Evolutionary conservation across 352 stramenopile genomes (phyloP).

Genomic region (Phytophthora melonis): DNA sequence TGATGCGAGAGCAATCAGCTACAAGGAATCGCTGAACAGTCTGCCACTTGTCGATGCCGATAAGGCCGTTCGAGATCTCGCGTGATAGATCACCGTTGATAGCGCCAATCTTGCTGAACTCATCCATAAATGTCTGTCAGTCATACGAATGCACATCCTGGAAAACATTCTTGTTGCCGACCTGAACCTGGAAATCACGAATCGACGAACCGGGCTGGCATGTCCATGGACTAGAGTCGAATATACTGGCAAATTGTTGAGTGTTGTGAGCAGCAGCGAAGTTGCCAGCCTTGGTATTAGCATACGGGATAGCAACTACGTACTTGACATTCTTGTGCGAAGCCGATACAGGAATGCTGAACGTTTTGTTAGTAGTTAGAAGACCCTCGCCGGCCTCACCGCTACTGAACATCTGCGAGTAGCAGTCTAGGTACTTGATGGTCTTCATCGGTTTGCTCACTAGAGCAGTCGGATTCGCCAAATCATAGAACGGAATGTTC

Average conservation of each 20-base stretch:
- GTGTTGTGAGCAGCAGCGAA: neutral
- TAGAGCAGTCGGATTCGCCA: slow-evolving; percentile 26
- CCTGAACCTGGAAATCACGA: slow-evolving; percentile 10
- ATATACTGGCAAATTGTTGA: too few species aligned
- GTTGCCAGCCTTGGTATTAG: neutral
- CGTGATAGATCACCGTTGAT: too few species aligned
- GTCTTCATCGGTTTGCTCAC: slow-evolving; percentile 40
- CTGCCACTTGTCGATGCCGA: slow-evolving; percentile 10
- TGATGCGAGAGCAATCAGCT: neutral
- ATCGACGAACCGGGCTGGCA: too few species aligned
- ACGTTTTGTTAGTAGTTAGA: slow-evolving; percentile 2
- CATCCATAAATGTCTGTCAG: slow-evolving; percentile 3
- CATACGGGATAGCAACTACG: neutral
- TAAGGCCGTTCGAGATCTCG: too few species aligned
- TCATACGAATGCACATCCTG: slow-evolving; percentile 26
- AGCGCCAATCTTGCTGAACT: too few species aligned
- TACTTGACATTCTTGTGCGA: slow-evolving; percentile 4
- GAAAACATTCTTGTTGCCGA: slow-evolving; percentile 26
- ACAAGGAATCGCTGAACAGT: too few species aligned
- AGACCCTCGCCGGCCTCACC: neutral
- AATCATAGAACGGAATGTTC: slow-evolving; percentile 45
- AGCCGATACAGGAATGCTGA: neutral
- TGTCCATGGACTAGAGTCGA: too few species aligned
- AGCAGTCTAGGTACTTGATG: too few species aligned
- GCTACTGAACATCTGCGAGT: slow-evolving; percentile 26